These are phyloP conservation scores for Cordyceps cateniannulata DNA, from an alignment of 2,329 filamentous ascomycete species.

Conservation along the genomic window DNA sequence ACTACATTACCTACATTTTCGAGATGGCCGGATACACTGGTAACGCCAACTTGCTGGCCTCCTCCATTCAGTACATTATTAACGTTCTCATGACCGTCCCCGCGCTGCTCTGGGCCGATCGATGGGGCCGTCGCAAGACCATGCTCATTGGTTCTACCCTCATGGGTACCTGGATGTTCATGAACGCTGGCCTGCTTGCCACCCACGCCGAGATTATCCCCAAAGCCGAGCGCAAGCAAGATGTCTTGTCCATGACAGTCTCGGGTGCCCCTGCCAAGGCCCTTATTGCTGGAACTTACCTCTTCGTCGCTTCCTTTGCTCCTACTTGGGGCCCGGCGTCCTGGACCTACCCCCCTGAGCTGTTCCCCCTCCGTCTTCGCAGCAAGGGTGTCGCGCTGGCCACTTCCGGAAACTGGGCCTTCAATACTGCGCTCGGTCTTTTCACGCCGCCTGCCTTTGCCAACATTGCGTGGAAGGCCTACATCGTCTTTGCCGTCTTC, in stretches of 20 bases:
- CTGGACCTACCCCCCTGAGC: conserved; percentile 37
- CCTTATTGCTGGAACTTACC: conserved; percentile 62
- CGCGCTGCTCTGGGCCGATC: conserved; percentile 67
- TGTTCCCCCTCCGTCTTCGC: conserved; percentile 31
- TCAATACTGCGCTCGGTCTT: conserved; percentile 34
- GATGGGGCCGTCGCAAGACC: conserved; percentile 66
- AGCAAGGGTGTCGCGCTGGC: conserved; percentile 32
- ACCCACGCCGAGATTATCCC: conserved; percentile 36
- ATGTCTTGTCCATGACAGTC: conserved; percentile 41
- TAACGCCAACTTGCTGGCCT: conserved; percentile 47
- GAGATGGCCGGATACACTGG: conserved; percentile 32
- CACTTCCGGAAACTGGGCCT: conserved; percentile 32
- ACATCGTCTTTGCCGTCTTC: conserved; percentile 47
- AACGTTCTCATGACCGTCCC: conserved; percentile 75
- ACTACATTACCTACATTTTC: conserved; percentile 49
- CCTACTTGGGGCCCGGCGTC: conserved; percentile 44
- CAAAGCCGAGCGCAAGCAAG: conserved; percentile 38
- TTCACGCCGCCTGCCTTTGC: conserved; percentile 32
- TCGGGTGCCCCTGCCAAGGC: conserved; percentile 44
- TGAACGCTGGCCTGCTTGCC: conserved; percentile 47
- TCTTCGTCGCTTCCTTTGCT: conserved; percentile 48
- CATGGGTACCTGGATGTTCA: conserved; percentile 56
- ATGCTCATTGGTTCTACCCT: conserved; percentile 59
- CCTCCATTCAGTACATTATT: conserved; percentile 59
- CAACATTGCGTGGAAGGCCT: conserved; percentile 43